Base-by-base conservation (phyloP, 2,329 filamentous ascomycete genomes). In the Zasmidium angulare region DNA sequence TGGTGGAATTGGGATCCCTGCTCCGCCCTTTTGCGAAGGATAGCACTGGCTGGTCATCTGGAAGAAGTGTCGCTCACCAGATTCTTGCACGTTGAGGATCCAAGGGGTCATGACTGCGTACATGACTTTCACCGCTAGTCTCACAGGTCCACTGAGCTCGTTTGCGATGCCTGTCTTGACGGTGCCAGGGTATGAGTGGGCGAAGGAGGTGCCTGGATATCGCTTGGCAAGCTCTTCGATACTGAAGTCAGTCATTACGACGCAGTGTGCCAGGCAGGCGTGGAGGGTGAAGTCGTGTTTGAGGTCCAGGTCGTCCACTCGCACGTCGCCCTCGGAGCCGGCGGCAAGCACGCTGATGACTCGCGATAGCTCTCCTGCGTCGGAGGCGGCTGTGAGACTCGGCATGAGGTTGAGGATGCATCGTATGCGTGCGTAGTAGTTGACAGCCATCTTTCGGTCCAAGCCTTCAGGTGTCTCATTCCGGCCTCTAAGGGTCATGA, bases 401-500 rank as follows among this genome's bases (percentile, higher is more conserved):
- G 86, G 85, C 9, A 87, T 79, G 0, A 89, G 78, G 55, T 86
- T 84, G 48, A 77, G 58, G 12, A 82, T 77, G 66, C 87, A 83
- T 43, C 83, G 82, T 62, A 82, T 78, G 20, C 85, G 85, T 3
- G 81, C 77, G 72, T 87, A 87, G 72, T 82, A 83, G 20, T 77
- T 75, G 17, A 87, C 76, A 7, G 80, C 76, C 22, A 79, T 77
- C 29, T 80, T 77, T 24, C 78, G 75, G 53, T 84, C 78, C 1
- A 89, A 75, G 1, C 82, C 83, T 71, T 89, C 86, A 0, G 73
- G 53, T 0, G 84, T 86, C 60, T 86, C 85, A 11, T 69, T 66
- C 4, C 76, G 67, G n/a, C 76, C 76, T 47, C 69, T 69, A 6
- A 78, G 56, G 2, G 76, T 76, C 63, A 82, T 72, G 66, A 78